Conservation (phyloP, 441 rosid genomes). For the Flueggea neowawraea region DNA sequence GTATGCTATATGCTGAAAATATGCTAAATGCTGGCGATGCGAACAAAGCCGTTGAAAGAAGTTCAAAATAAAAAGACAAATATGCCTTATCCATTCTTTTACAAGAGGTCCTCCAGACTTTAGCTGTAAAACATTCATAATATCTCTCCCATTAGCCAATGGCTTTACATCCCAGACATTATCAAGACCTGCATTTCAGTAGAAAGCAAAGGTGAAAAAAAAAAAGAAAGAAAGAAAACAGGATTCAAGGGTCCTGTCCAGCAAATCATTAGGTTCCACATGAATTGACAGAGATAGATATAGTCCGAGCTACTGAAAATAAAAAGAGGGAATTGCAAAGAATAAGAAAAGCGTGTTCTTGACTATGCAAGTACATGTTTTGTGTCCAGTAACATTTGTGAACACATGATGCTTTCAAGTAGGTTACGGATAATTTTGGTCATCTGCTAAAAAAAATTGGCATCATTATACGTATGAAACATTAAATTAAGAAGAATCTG, state of each 20-base stretch:
- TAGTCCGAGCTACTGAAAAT: too few species aligned
- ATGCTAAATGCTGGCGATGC: background rate
- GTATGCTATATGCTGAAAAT: too few species aligned
- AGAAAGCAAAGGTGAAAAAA: too few species aligned
- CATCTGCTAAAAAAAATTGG: too few species aligned
- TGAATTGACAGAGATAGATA: too few species aligned
- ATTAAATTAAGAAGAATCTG: background rate
- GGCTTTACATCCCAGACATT: constrained; percentile 81
- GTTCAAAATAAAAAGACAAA: background rate
- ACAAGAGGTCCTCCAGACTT: constrained; percentile 77
- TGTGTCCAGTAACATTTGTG: too few species aligned
- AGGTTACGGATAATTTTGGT: too few species aligned
- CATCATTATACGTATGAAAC: background rate
- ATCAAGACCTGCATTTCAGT: constrained; percentile 55
- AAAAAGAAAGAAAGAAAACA: background rate
- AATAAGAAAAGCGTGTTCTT: too few species aligned
- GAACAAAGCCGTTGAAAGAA: background rate
- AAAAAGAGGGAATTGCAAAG: too few species aligned
- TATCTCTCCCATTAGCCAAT: constrained; percentile 79
- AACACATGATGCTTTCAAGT: too few species aligned
- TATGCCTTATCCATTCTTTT: constrained; percentile 73
- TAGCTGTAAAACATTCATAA: constrained; percentile 72
- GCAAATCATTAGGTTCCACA: background rate
- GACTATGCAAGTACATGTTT: too few species aligned
- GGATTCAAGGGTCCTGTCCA: background rate